These are phyloP conservation scores for Rubroboletus pulcherrimus DNA, from an alignment of 768 basidiomycete genomes.

Conservation along the genomic window DNA sequence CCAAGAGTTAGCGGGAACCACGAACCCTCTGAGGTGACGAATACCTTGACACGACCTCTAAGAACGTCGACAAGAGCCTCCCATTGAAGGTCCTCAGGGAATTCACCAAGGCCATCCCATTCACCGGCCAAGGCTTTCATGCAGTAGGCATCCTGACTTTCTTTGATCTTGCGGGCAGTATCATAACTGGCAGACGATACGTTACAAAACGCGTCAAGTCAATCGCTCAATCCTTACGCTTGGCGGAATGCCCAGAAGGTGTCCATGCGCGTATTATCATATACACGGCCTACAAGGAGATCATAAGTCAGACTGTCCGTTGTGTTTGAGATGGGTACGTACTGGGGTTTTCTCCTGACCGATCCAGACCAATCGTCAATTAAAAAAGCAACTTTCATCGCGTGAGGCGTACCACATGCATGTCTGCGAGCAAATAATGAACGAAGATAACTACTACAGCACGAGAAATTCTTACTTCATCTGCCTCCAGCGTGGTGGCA, in stretches of 20 bases:
- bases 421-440: conserved; percentile 37
- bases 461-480: conserved; percentile 55
- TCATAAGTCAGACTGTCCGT: not conserved
- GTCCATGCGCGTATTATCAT: conserved; percentile 43
- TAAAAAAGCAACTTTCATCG: not conserved
- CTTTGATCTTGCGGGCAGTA: conserved; percentile 50
- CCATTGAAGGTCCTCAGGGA: conserved; percentile 73
- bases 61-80: conserved; percentile 80
- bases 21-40: not conserved
- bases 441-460: not conserved
- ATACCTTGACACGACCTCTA: conserved; percentile 77
- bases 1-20: not conserved
- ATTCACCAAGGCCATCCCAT: conserved; percentile 41
- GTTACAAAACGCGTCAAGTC: conserved; percentile 1
- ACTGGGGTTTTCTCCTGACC: conserved; percentile 49
- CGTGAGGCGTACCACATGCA: conserved; percentile 47
- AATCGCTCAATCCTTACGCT: conserved; percentile 32
- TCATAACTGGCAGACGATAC: conserved; percentile 37
- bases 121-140: conserved; percentile 37
- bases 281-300: conserved; percentile 21
- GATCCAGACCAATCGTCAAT: not conserved
- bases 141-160: conserved; percentile 53
- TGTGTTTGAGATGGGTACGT: not conserved
- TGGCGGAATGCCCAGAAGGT: conserved; percentile 50
- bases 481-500: conserved; percentile 67